phyloP scores from a whole-genome alignment of 768 basidiomycete species.

The Cystofilobasidium ferigula region DNA sequence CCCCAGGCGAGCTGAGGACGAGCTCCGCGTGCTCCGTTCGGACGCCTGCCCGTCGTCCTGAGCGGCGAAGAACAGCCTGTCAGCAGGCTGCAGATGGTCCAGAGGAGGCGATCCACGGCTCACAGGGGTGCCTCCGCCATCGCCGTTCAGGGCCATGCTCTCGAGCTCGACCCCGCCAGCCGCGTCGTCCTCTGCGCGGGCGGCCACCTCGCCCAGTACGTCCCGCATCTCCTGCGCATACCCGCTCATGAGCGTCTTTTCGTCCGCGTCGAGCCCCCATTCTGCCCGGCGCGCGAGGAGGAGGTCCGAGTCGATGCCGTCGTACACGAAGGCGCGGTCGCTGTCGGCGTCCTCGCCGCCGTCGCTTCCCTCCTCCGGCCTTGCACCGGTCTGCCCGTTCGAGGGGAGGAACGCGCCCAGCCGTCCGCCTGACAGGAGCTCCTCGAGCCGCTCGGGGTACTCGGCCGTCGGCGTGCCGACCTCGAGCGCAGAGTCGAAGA shows the following conservation, averaged over 20 bases:
- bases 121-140: neutral
- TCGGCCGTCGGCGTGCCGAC: neutral
- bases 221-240: slow-evolving; percentile 21
- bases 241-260: neutral
- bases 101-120: neutral
- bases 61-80: neutral
- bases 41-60: slow-evolving; percentile 16
- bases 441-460: slow-evolving; percentile 1
- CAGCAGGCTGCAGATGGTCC: neutral
- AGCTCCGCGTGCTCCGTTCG: slow-evolving; percentile 21
- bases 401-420: neutral
- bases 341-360: neutral
- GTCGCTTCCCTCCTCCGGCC: neutral
- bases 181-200: slow-evolving; percentile 15
- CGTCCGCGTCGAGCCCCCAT: slow-evolving; percentile 3
- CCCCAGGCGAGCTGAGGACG: slow-evolving; percentile 6
- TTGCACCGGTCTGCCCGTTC: neutral
- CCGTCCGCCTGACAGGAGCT: neutral
- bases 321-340: neutral
- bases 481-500: neutral
- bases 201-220: slow-evolving; percentile 21
- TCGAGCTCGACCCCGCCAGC: slow-evolving; percentile 1
- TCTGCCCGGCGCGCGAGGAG: slow-evolving; percentile 29
- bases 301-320: slow-evolving; percentile 4
- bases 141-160: neutral